Evolutionary conservation across 2,329 filamentous ascomycete genomes (phyloP), one percentile per base, ranked within the genome.

Genomic region (Xylariaceae sp.): DNA sequence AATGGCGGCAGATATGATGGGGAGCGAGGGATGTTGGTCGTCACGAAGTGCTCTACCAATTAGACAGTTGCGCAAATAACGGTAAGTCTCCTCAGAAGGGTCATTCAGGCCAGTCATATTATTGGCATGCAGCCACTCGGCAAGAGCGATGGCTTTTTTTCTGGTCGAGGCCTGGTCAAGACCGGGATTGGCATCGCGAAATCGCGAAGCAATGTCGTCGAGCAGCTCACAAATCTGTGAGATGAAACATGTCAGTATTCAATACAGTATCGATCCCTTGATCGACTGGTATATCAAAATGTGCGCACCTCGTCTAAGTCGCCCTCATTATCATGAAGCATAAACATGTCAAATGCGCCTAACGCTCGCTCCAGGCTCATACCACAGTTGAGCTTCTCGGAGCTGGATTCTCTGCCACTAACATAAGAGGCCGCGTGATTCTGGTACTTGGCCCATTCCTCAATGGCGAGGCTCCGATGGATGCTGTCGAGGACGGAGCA

Each of bases 311-410:
- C 84, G 51, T 88, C 79, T 47, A 93, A 71, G 65, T 95, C 90
- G n/a, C 87, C 84, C 31, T 79, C 76, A 16, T 83, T 80, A 49
- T 87, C 86, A 58, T 87, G 83, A 28, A 93, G 75, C 42, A 96
- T 83, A 70, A 97, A 97, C 71, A 97, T 80, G 69, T 97, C 94
- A 68, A 95, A 96, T 13, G 87, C 88, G 17, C 86, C 88, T 14
- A 97, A 73, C 1, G 87, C 87, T 51, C 81, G 80, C 66, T 96
- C 92, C 17, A 96, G 75, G 7, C 61, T 62, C 63, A 81, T 68
- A 18, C 84, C 74, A 48, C 75, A 70, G 48, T 80, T 75, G 6
- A 78, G 73, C 22, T 53, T 64, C 11, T 66, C 62, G 71, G 57
- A 58, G 28, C 59, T 60, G 11, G 62, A 56, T 10, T 56, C 50